Percentiles rank a stretch among this genome's conserved stretches.
Conservation (phyloP, 768 basidiomycete genomes). For the Brasilioporus rufonigricans region DNA sequence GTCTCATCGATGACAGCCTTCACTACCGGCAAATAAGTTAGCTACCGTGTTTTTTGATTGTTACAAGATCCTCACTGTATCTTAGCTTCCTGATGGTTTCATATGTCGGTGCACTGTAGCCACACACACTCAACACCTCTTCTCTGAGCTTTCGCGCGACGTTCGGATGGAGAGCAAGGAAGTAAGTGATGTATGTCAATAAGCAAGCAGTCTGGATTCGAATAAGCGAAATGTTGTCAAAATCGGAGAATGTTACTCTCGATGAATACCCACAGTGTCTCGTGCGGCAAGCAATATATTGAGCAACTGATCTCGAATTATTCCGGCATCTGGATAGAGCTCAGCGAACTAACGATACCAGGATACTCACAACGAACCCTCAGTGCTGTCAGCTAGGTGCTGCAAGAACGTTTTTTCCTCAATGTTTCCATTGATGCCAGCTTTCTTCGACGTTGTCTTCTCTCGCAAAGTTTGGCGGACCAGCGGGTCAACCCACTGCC, state of each 20-base stretch:
- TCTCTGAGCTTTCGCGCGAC: conserved; percentile 50
- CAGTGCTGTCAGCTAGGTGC: conserved; percentile 62
- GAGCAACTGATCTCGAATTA: conserved; percentile 75
- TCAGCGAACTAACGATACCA: conserved; percentile 4
- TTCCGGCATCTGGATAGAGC: conserved; percentile 46
- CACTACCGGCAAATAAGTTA: conserved; percentile 39
- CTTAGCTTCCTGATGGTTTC: conserved; percentile 57
- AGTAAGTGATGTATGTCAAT: conserved; percentile 68
- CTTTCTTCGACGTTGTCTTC: conserved; percentile 38
- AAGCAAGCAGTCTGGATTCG: conserved; percentile 58
- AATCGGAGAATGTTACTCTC: not conserved
- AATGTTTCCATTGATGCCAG: conserved; percentile 37
- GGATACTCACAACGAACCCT: conserved; percentile 41
- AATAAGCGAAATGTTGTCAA: not conserved
- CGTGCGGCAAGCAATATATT: conserved; percentile 75
- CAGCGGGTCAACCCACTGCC: conserved; percentile 57
- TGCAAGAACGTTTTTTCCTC: conserved; percentile 64
- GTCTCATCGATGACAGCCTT: conserved; percentile 79
- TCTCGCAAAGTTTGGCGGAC: conserved; percentile 51
- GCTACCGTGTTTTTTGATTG: not conserved
- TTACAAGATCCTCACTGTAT: conserved; percentile 50
- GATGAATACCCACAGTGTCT: conserved; percentile 58
- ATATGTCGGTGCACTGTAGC: conserved; percentile 49
- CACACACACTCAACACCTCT: conserved; percentile 60
- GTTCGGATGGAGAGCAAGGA: conserved; percentile 63